Percentiles rank a stretch among this genome's conserved stretches.
phyloP scores from a whole-genome alignment of 2,329 filamentous ascomycete species.

The Talaromyces sp. region DNA sequence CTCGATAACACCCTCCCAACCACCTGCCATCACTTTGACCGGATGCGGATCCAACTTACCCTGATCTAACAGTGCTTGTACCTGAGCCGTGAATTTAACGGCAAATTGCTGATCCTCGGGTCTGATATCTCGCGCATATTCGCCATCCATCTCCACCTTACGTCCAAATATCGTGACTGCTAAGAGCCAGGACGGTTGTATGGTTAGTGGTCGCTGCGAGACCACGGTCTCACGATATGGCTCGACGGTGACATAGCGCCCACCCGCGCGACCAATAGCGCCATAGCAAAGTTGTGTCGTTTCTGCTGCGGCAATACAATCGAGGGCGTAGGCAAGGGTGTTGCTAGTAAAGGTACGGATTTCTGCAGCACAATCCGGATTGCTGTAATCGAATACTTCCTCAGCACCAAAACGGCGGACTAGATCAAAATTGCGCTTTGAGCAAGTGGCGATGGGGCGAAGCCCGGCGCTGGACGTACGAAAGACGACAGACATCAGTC shows the following conservation, averaged over 20 bases:
- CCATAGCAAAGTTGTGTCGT: constrained; percentile 33
- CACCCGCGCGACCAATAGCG: neutral
- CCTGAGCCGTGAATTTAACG: neutral
- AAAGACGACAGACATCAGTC: no score
- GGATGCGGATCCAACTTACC: constrained; percentile 20
- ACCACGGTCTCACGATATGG: neutral
- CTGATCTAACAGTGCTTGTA: constrained; percentile 20
- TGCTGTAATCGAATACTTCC: constrained; percentile 41
- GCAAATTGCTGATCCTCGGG: constrained; percentile 16
- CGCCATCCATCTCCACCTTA: constrained; percentile 21
- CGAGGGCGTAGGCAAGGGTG: constrained; percentile 40
- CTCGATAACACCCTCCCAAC: constrained; percentile 17
- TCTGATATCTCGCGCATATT: constrained; percentile 21
- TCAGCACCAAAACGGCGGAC: constrained; percentile 33
- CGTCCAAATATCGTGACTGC: constrained; percentile 27
- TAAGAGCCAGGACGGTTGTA: constrained; percentile 30
- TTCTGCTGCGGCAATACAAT: constrained; percentile 40
- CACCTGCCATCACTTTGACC: constrained; percentile 16
- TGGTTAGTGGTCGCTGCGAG: neutral
- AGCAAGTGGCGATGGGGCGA: constrained; percentile 36
- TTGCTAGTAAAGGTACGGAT: constrained; percentile 40
- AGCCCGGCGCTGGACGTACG: constrained; percentile 23
- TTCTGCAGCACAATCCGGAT: constrained; percentile 31
- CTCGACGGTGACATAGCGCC: constrained; percentile 1
- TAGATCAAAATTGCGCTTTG: constrained; percentile 30